A percentile compares a stretch with the other conserved stretches of the same genome.
Evolutionary conservation across 2,329 filamentous ascomycete species (phyloP).

Genomic region (Exophiala mesophila): DNA sequence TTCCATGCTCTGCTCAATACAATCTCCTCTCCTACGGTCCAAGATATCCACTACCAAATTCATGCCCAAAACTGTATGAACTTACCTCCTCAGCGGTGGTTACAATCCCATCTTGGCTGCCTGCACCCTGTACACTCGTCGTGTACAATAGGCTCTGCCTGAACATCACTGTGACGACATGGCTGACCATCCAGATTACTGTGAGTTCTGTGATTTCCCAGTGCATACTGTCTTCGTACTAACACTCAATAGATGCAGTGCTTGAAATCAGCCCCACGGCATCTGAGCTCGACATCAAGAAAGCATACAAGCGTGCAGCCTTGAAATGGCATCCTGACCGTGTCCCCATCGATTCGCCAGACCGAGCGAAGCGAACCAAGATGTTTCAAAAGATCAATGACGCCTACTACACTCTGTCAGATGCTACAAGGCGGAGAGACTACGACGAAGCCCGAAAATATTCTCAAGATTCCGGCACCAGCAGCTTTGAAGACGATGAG

Average conservation of each 20-base stretch:
- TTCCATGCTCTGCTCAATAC: too few relatives aligned
- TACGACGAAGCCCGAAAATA: constrained; percentile 71
- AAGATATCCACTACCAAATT: too few relatives aligned
- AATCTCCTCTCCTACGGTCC: too few relatives aligned
- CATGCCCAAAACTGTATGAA: too few relatives aligned
- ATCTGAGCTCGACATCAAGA: constrained; percentile 75
- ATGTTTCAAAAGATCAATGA: constrained; percentile 90
- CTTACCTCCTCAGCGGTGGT: too few relatives aligned
- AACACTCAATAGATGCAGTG: constrained; percentile 35
- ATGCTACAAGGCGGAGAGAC: constrained; percentile 68
- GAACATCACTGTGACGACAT: constrained; percentile 7
- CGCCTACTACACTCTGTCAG: constrained; percentile 86
- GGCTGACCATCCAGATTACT: constrained; percentile 26
- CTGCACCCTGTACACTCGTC: too few relatives aligned
- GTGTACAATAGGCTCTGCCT: too few relatives aligned
- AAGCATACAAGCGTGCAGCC: constrained; percentile 91
- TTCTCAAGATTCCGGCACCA: constrained; percentile 45
- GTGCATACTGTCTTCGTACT: background rate
- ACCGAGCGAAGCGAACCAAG: constrained; percentile 74
- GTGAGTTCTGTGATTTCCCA: constrained; percentile 15
- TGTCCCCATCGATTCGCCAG: constrained; percentile 75
- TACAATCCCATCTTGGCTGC: too few relatives aligned
- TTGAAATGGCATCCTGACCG: constrained; percentile 92
- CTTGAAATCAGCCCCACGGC: constrained; percentile 71
- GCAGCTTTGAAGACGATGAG: constrained; percentile 45